Evolutionary conservation across 257 asterid species (phyloP).

Genomic region (Gentiana straminea): DNA sequence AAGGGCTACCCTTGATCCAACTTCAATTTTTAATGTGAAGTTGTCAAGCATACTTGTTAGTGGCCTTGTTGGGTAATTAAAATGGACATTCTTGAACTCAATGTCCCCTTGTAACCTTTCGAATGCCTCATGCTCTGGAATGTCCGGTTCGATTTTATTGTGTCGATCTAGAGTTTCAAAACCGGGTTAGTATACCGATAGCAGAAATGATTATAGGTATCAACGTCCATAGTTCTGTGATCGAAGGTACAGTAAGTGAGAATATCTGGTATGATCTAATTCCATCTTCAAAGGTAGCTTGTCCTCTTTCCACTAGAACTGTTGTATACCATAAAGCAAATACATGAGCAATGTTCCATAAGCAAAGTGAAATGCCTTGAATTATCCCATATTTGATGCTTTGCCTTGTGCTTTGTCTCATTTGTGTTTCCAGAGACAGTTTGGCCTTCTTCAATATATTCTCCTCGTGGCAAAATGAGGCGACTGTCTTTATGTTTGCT

Average conservation of each 20-base stretch:
- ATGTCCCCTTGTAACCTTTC: slow-evolving; percentile 43
- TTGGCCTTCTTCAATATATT: slow-evolving; percentile 45
- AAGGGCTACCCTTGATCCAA: slow-evolving; percentile 54
- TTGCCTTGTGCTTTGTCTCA: slow-evolving; percentile 28
- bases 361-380: slow-evolving; percentile 63
- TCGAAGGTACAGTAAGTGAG: slow-evolving; percentile 74
- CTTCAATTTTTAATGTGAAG: slow-evolving; percentile 45
- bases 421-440: slow-evolving; percentile 26
- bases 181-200: slow-evolving; percentile 49
- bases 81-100: slow-evolving; percentile 37
- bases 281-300: slow-evolving; percentile 52
- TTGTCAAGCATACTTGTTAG: slow-evolving; percentile 42
- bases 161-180: slow-evolving; percentile 51
- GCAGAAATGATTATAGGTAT: slow-evolving; percentile 71
- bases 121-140: slow-evolving; percentile 25
- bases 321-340: slow-evolving; percentile 76
- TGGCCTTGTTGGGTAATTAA: slow-evolving; percentile 54
- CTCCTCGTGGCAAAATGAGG: slow-evolving; percentile 68
- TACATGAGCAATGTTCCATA: slow-evolving; percentile 78
- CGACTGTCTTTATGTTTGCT: slow-evolving; percentile 46
- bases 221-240: slow-evolving; percentile 74
- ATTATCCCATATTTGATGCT: slow-evolving; percentile 60
- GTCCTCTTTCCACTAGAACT: slow-evolving; percentile 42
- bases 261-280: slow-evolving; percentile 69
- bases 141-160: slow-evolving; percentile 52